Evolutionary conservation across 768 basidiomycete species (phyloP).

Genomic region (Lactarius tabidus): DNA sequence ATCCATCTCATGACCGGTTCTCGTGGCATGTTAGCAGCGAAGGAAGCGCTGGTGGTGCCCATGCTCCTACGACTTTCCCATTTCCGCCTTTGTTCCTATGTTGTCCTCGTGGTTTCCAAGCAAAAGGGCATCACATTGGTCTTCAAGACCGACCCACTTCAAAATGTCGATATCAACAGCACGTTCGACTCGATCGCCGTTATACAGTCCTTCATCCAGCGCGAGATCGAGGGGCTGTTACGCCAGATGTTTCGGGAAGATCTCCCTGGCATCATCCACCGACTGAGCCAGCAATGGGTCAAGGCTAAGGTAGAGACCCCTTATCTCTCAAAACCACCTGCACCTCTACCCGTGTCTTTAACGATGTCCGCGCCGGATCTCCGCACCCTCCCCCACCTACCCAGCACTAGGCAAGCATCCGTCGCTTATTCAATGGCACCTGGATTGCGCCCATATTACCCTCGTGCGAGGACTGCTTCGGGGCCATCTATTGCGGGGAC

Average conservation of each 20-base stretch:
- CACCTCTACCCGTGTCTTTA: conserved; percentile 19
- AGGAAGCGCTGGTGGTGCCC: conserved; percentile 92
- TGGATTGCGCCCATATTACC: conserved; percentile 9
- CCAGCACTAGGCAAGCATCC: conserved; percentile 3
- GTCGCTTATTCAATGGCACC: conserved; percentile 7
- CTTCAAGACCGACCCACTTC: conserved; percentile 98
- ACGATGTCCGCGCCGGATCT: conserved; percentile 20
- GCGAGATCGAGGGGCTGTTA: conserved; percentile 94
- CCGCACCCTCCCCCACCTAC: conserved; percentile 3
- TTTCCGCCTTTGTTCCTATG: conserved; percentile 90
- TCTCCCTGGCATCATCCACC: conserved; percentile 93
- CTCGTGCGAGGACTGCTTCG: conserved; percentile 20
- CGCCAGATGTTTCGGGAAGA: conserved; percentile 99
- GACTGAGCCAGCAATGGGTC: conserved; percentile 94
- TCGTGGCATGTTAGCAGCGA: conserved; percentile 87
- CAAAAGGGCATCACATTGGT: conserved; percentile 98
- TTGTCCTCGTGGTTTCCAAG: conserved; percentile 95
- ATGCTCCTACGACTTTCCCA: conserved; percentile 98
- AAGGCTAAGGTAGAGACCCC: conserved; percentile 92
- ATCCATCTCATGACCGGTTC: conserved; percentile 83
- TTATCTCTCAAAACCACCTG: conserved; percentile 58
- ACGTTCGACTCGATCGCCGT: conserved; percentile 98
- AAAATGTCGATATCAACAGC: conserved; percentile 95
- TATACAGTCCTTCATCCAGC: conserved; percentile 96
- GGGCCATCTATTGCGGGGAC: conserved; percentile 14